phyloP scores from a whole-genome alignment of 176 grass and related monocot genomes.

The Oryza punctata region DNA sequence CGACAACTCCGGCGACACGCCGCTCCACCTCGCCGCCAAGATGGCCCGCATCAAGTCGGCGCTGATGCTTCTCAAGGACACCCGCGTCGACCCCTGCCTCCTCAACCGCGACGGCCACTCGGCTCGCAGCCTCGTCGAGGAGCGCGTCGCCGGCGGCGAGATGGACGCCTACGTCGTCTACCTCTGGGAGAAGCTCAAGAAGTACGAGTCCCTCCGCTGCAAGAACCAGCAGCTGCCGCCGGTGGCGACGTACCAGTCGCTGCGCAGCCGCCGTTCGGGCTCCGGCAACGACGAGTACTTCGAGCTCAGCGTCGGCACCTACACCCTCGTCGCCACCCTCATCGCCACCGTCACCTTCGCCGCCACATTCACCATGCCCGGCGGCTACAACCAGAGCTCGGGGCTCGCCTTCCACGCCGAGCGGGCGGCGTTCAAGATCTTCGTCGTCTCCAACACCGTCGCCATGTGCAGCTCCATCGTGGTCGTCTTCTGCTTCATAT shows the following conservation, averaged over 20 bases:
- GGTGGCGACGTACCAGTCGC: constrained; percentile 14
- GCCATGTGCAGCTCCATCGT: constrained; percentile 56
- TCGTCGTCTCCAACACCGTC: constrained; percentile 47
- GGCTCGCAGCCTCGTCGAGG: constrained; percentile 34
- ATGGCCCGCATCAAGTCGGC: constrained; percentile 11
- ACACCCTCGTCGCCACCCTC: constrained; percentile 43
- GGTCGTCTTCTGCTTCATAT: constrained; percentile 52
- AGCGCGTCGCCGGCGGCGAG: not conserved
- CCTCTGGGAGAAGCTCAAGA: constrained; percentile 48
- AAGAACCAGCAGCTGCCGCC: constrained; percentile 43
- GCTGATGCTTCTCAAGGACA: constrained; percentile 30
- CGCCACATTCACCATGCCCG: constrained; percentile 49
- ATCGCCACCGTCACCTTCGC: constrained; percentile 53
- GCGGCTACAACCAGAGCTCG: constrained; percentile 19
- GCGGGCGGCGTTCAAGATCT: constrained; percentile 35
- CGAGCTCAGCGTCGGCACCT: constrained; percentile 39
- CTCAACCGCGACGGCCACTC: constrained; percentile 34
- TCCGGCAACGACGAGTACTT: constrained; percentile 32
- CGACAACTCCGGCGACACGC: constrained; percentile 32
- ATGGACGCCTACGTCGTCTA: constrained; percentile 42
- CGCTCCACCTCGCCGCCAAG: constrained; percentile 48
- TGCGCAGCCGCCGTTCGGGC: constrained; percentile 21
- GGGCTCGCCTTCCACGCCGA: constrained; percentile 33
- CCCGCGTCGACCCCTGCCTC: constrained; percentile 28
- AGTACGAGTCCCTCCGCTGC: constrained; percentile 35